phyloP scores from a whole-genome alignment of 108 stramenopile species.

The Skeletonema menzelii region DNA sequence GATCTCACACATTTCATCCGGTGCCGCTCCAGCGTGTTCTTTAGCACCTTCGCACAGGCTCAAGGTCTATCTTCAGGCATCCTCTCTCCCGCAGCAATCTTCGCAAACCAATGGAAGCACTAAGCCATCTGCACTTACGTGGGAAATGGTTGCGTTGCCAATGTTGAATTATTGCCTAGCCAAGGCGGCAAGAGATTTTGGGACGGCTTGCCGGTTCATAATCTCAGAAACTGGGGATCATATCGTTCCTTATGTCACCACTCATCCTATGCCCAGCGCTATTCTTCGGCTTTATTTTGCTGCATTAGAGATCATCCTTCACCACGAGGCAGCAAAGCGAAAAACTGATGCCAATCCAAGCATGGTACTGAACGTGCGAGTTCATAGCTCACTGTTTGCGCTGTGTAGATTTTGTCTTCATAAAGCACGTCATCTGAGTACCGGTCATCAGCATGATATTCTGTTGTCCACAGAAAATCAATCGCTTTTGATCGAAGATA shows the following conservation, averaged over 20 bases:
- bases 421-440: background rate
- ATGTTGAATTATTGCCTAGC: background rate
- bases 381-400: constrained; percentile 10
- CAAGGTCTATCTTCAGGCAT: background rate
- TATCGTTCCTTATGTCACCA: background rate
- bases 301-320: constrained; percentile 8
- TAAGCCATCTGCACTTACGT: background rate
- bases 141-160: constrained; percentile 3
- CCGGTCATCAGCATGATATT: background rate
- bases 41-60: constrained; percentile 4
- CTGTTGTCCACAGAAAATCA: background rate
- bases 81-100: background rate
- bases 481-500: constrained; percentile 4
- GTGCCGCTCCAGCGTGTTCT: background rate
- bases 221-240: background rate
- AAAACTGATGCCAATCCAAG: background rate
- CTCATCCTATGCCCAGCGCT: constrained; percentile 3
- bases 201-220: background rate
- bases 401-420: constrained; percentile 12
- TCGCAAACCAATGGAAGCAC: background rate
- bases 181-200: constrained; percentile 10
- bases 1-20: background rate
- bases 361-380: background rate
- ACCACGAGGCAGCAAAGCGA: background rate
- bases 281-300: constrained; percentile 10